Evolutionary conservation across 2,329 filamentous ascomycete genomes (phyloP), one percentile per base, ranked within the genome.

Genomic region (Aureobasidium vineae): DNA sequence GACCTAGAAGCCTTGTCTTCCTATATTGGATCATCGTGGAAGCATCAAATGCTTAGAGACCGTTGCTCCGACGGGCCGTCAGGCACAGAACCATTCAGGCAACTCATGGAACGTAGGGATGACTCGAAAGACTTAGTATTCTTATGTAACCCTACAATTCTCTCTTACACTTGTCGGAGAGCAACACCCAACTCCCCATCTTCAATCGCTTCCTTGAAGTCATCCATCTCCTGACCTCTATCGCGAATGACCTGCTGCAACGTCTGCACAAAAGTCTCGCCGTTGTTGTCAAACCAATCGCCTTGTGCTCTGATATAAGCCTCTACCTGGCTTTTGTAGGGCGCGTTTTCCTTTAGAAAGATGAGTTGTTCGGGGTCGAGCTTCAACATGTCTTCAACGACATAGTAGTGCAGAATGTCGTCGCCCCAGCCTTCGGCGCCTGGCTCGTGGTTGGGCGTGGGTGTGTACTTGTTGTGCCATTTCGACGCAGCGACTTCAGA

Each of bases 131-230:
- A 43, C 21, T n/a, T 7, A 8, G 43, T 47, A n/a, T 43, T 8
- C 41, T n/a, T n/a, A n/a, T n/a, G n/a, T n/a, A 43, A 8, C 41
- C 1, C 36, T 13, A 38, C 36, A 15, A 38, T 38, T 38, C 31
- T 31, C 31, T 31, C 31, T 31, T 31, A 31, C 31, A 31, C 31
- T 31, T 31, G 31, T 6, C 31, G 31, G 2, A 65, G 40, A 2
- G 76, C 79, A 68, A 97, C 75, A 80, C 97, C 69, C 86, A 90
- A 71, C 86, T 91, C 79, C 79, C 96, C 67, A 81, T 90, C 73
- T 85, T 88, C 74, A 86, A 89, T 65, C 82, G 89, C 68, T 78
- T 86, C 53, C 83, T 87, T 73, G 86, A 97, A 73, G 52, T 81
- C 81, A 40, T 77, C 77, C 7, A 82, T 73, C 69, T 85, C 80